These are phyloP conservation scores for Seminavis robusta DNA, from an alignment of 108 stramenopile species.

Conservation along the genomic window DNA sequence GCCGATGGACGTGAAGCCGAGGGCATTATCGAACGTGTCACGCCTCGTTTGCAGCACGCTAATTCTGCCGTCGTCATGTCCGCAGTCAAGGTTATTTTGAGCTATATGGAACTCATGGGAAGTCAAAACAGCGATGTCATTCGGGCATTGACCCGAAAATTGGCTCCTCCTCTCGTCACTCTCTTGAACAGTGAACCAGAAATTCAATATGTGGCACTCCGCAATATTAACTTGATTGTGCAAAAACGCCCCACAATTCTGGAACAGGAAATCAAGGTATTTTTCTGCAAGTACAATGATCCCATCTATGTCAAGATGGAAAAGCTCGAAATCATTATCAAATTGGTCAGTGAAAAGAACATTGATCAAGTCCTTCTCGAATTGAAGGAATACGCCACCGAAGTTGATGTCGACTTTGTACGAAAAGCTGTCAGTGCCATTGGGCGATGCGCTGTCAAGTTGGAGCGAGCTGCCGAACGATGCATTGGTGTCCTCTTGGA, in stretches of 20 bases:
- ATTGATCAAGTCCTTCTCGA: slow-evolving; percentile 98
- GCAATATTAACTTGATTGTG: slow-evolving; percentile 99
- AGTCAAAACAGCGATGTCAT: slow-evolving; percentile 71
- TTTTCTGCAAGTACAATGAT: slow-evolving; percentile 99
- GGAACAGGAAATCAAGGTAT: slow-evolving; percentile 98
- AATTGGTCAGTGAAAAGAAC: slow-evolving; percentile 93
- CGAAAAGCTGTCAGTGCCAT: slow-evolving; percentile 97
- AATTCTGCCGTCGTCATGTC: slow-evolving; percentile 99
- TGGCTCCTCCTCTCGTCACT: slow-evolving; percentile 99
- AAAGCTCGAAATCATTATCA: slow-evolving; percentile 99
- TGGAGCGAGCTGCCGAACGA: slow-evolving; percentile 97
- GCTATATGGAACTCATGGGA: slow-evolving; percentile 93
- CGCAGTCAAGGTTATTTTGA: slow-evolving; percentile 96
- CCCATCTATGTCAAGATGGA: slow-evolving; percentile 99
- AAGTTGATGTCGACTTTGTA: slow-evolving; percentile 99
- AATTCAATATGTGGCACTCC: slow-evolving; percentile 98
- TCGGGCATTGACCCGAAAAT: slow-evolving; percentile 85
- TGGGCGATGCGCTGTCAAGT: slow-evolving; percentile 97
- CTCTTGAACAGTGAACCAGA: slow-evolving; percentile 96
- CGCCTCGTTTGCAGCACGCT: slow-evolving; percentile 97
- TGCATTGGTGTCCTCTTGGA: slow-evolving; percentile 98
- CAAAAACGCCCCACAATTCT: slow-evolving; percentile 94
- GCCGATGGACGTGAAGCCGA: slow-evolving; percentile 93
- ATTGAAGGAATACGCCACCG: slow-evolving; percentile 98
- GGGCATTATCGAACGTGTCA: slow-evolving; percentile 98